Base-by-base conservation (phyloP, 148 eudicot species). In the Mesembryanthemum crystallinum region DNA sequence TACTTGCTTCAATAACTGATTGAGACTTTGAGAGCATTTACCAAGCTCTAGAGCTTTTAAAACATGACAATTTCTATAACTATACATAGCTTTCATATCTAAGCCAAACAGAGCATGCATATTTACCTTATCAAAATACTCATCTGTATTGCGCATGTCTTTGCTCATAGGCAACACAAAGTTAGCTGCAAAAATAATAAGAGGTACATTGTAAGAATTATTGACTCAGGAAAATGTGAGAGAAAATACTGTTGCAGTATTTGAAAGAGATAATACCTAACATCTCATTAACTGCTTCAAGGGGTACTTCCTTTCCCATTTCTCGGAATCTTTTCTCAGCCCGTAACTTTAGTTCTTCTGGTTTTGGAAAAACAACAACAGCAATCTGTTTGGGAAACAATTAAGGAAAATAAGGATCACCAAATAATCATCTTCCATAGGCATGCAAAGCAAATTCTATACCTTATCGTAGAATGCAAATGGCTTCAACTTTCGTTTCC, bases 261-360 rank as follows among this genome's bases (percentile, higher is more conserved):
- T 69, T 29, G 39, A 73, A 62, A 62, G 57, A 70, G 14, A 29
- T 37, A 23, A 52, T 83, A 90, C 94, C 91, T 81, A 90, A 51
- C 90, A 90, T 86, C 73, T 85, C 79, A 73, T 83, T 82, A 27
- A 88, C 78, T 17, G 90, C 88, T 37, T 88, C 86, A 75, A 84
- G 77, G 27, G 88, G 88, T 68, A 88, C 87, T 75, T 83, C 88
- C 73, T 88, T 90, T 8, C 94, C 89, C 91, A 82, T 86, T 52
- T 85, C 90, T 77, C 49, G 75, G 71, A 81, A 88, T 80, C 91
- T 82, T 83, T 85, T 85, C 54, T 67, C 79, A 63, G 76, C 72
- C 33, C 94, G 94, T 35, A 58, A 2, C 75, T 75, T 82, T 25
- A 86, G 84, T 73, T 90, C 90, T 30, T 86, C 87, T 30, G 82